A percentile compares a stretch with the other conserved stretches of the same genome.
Evolutionary conservation across 2,329 filamentous ascomycete genomes (phyloP).

Genomic region (Talaromyces rugulosus): DNA sequence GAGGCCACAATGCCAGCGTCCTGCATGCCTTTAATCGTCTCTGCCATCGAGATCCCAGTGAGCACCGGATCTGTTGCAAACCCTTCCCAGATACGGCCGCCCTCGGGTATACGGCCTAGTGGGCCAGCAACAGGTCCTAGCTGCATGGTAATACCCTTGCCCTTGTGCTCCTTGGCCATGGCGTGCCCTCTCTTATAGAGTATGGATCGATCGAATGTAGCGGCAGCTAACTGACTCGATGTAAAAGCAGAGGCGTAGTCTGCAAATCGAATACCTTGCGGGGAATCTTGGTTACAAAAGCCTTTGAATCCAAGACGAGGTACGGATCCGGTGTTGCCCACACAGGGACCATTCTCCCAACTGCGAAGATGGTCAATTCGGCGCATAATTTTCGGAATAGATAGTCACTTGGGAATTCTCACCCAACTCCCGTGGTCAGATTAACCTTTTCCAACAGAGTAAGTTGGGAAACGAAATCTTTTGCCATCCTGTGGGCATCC

Average conservation of each 20-base stretch:
- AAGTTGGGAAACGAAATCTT: slow-evolving; percentile 74
- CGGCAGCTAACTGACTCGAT: slow-evolving; percentile 71
- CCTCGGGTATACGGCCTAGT: slow-evolving; percentile 62
- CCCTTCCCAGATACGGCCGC: slow-evolving; percentile 64
- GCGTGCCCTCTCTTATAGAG: slow-evolving; percentile 65
- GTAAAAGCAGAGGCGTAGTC: slow-evolving; percentile 82
- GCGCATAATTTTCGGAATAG: slow-evolving; percentile 20
- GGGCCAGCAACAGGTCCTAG: slow-evolving; percentile 75
- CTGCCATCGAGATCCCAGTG: slow-evolving; percentile 66
- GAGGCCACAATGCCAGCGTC: slow-evolving; percentile 77
- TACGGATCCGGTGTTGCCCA: slow-evolving; percentile 61
- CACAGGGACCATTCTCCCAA: slow-evolving; percentile 67
- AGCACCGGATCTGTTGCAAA: slow-evolving; percentile 71
- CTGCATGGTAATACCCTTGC: slow-evolving; percentile 70
- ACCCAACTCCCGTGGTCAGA: slow-evolving; percentile 85
- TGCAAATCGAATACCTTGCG: slow-evolving; percentile 70
- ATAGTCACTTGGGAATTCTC: slow-evolving; percentile 29
- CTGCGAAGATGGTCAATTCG: slow-evolving; percentile 32
- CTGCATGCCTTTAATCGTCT: slow-evolving; percentile 76
- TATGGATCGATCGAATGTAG: slow-evolving; percentile 71
- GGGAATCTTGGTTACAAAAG: slow-evolving; percentile 83
- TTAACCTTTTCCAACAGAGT: slow-evolving; percentile 91
- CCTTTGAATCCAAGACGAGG: slow-evolving; percentile 57
- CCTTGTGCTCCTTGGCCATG: slow-evolving; percentile 71
- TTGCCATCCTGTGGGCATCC: slow-evolving; percentile 70